Evolutionary conservation across 2,329 filamentous ascomycete species (phyloP), one percentile per base, ranked within the genome.

Genomic region (Dactylonectria estremocensis): DNA sequence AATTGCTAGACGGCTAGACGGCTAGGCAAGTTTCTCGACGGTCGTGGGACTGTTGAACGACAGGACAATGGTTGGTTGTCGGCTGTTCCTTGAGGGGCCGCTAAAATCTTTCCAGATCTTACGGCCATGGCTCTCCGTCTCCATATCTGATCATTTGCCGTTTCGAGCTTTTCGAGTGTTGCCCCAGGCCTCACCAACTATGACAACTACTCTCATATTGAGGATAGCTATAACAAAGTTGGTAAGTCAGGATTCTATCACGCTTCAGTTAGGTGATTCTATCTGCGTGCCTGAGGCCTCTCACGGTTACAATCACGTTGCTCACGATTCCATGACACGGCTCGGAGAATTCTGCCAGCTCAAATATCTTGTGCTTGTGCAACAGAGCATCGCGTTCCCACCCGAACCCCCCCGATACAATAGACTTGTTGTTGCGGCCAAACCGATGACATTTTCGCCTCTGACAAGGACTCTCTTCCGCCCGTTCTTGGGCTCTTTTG

Each of bases 261-360:
- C 56, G 35, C 43, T 22, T 5, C 16, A 8, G n/a, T 8, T n/a
- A 20, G 11, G 49, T n/a, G 9, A 31, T 16, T 20, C 9, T 14
- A 16, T 53, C 6, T 10, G 8, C n/a, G 2, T 53, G n/a, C 28
- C 28, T 35, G 18, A 35, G 31, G 50, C n/a, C 50, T 53, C 35
- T 6, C 10, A 18, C 31, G 31, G 50, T 37, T 14, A 35, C 20
- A 33, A 61, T 64, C 66, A 62, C 31, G 66, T 74, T 33, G 56
- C 59, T 72, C 67, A 63, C 64, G 54, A 68, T 71, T 55, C 52
- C 60, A 61, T 65, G 66, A 43, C 65, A 73, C 64, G 58, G 68
- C 56, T 76, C 73, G 73, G 73, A 74, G 73, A 76, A 75, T 75
- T 76, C 66, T 76, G 67, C 59, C 64, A 72, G 63, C 60, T 68